Percentiles rank a stretch among this genome's conserved stretches.
phyloP scores from a whole-genome alignment of 208 protist genomes.

The Leishmania tarentolae region DNA sequence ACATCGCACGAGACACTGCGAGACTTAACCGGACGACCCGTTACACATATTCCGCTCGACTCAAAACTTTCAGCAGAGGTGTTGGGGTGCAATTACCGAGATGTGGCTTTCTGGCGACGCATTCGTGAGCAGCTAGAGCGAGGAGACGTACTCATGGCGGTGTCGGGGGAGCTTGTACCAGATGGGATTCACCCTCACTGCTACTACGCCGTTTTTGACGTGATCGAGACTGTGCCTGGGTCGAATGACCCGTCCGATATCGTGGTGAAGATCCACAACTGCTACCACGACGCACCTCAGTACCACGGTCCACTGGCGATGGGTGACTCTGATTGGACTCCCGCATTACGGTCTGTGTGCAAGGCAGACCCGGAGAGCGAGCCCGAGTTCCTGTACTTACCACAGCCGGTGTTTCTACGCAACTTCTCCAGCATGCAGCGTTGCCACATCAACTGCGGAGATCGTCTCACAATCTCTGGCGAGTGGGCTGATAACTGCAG shows the following conservation, averaged over 20 bases:
- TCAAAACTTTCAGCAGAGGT: slow-evolving; percentile 58
- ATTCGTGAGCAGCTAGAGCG: slow-evolving; percentile 49
- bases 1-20: slow-evolving; percentile 78
- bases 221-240: slow-evolving; percentile 56
- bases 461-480: slow-evolving; percentile 55
- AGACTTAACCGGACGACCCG: slow-evolving; percentile 80
- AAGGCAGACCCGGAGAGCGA: slow-evolving; percentile 45
- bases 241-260: slow-evolving; percentile 45
- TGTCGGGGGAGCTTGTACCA: slow-evolving; percentile 37
- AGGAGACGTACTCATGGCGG: slow-evolving; percentile 70
- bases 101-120: slow-evolving; percentile 58
- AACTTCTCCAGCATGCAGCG: slow-evolving; percentile 77
- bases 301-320: slow-evolving; percentile 54
- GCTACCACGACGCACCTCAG: slow-evolving; percentile 42
- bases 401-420: slow-evolving; percentile 65
- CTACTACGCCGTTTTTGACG: slow-evolving; percentile 67
- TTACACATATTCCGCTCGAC: slow-evolving; percentile 66
- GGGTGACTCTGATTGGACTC: slow-evolving; percentile 51
- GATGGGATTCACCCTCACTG: slow-evolving; percentile 75
- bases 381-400: slow-evolving; percentile 54
- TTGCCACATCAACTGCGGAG: slow-evolving; percentile 82
- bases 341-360: slow-evolving; percentile 53
- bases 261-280: slow-evolving; percentile 71
- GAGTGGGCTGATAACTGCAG: slow-evolving; percentile 44
- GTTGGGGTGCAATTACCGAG: slow-evolving; percentile 51